Evolutionary conservation across 2,329 filamentous ascomycete species (phyloP), one percentile per base, ranked within the genome.

Genomic region (Xylaria sp.): DNA sequence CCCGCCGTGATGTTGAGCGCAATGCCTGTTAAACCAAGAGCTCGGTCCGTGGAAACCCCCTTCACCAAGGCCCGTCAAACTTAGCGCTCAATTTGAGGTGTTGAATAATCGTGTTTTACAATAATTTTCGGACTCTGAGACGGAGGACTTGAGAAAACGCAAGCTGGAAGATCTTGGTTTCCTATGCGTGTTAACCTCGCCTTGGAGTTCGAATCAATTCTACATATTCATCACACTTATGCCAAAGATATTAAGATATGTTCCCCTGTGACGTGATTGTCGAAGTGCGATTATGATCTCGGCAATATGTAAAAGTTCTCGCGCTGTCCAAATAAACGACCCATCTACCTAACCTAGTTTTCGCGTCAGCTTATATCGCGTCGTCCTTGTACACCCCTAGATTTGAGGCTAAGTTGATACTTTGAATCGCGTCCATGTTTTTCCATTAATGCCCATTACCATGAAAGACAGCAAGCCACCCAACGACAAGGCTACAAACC

Each of bases 151-250:
- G n/a, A 39, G 22, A 42, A 39, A 42, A 10, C 15, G n/a, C 27
- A 39, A 42, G 11, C 13, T 15, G 5, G 1, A 15, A 42, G 20
- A 27, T 39, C 33, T 55, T 55, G 11, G 29, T 55, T 42, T 39
- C 22, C 11, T 38, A 15, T 22, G 5, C 51, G 22, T n/a, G 51
- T 10, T 4, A 25, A 45, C 42, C 20, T 2, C 42, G 44, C 22
- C 25, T 50, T 31, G n/a, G 29, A 50, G 25, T n/a, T 42, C 6
- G 5, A 55, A 55, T 25, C 27, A 27, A 17, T 29, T n/a, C n/a
- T 15, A 45, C n/a, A 45, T 57, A 45, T 57, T 44, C 36, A 20
- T 57, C 55, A 58, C n/a, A 58, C 29, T 38, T 17, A 31, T 57
- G 33, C 5, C 45, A 9, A 15, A 29, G 13, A 39, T 39, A n/a